Conservation (phyloP, 164 flowering plant genomes). For the Santalum album region DNA sequence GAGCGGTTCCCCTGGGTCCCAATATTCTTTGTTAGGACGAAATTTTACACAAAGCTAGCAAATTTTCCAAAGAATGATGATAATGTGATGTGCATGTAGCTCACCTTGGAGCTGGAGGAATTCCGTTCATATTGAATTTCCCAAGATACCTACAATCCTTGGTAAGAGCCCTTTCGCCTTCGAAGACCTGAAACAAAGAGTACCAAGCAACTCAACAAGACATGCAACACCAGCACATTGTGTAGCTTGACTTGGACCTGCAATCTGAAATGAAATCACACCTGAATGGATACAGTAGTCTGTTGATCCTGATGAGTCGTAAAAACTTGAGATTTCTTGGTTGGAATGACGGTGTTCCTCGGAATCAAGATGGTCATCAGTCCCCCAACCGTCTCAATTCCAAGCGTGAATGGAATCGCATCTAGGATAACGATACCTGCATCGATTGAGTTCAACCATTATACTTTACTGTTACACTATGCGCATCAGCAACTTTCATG, state of each 20-base stretch:
- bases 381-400: constrained; percentile 91
- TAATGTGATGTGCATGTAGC: neutral
- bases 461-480: neutral
- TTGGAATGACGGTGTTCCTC: constrained; percentile 86
- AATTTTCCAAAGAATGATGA: too few relatives aligned
- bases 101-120: constrained; percentile 85
- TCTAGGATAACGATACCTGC: constrained; percentile 83
- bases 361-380: constrained; percentile 96
- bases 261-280: constrained; percentile 12
- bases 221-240: too few relatives aligned
- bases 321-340: constrained; percentile 91
- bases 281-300: constrained; percentile 90
- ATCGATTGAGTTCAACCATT: neutral
- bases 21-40: neutral
- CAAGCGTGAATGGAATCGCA: constrained; percentile 84
- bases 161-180: constrained; percentile 90
- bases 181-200: constrained; percentile 47
- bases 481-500: too few relatives aligned
- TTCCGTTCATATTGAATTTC: constrained; percentile 68
- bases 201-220: too few relatives aligned
- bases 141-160: constrained; percentile 77
- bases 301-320: constrained; percentile 93
- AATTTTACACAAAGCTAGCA: neutral
- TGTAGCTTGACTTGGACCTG: too few relatives aligned
- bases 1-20: constrained; percentile 72